Evolutionary conservation across 441 rosid genomes (phyloP).

Genomic region (Gossypium trilobum): DNA sequence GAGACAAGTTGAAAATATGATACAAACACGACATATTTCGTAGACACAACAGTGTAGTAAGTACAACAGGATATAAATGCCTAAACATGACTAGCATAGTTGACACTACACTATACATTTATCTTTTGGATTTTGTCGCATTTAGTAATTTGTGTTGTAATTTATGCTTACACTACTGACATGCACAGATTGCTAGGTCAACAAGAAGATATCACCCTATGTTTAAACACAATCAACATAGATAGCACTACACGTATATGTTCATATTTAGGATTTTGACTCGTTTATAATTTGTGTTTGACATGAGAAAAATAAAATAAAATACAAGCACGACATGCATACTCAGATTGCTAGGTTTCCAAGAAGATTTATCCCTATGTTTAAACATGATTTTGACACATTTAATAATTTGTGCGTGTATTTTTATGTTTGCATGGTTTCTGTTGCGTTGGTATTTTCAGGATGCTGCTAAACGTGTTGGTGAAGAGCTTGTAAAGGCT

Average conservation of each 20-base stretch:
- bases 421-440: neutral
- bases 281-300: neutral
- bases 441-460: constrained; percentile 18
- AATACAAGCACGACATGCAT: too few species aligned
- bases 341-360: too few species aligned
- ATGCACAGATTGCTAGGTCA: too few species aligned
- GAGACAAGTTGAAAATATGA: neutral
- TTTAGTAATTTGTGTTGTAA: too few species aligned
- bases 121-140: neutral
- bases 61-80: neutral
- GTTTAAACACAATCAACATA: too few species aligned
- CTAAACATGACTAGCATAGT: neutral
- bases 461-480: constrained; percentile 74
- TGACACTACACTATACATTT: neutral
- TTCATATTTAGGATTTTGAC: neutral
- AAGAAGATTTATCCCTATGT: neutral
- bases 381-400: neutral
- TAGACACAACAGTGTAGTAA: neutral
- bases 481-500: constrained; percentile 67
- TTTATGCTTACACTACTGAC: too few species aligned
- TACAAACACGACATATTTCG: neutral
- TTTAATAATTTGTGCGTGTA: neutral
- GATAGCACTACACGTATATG: neutral
- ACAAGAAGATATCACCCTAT: too few species aligned
- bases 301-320: too few species aligned